Conservation (phyloP, 257 asterid species). For the Ilex asprella region DNA sequence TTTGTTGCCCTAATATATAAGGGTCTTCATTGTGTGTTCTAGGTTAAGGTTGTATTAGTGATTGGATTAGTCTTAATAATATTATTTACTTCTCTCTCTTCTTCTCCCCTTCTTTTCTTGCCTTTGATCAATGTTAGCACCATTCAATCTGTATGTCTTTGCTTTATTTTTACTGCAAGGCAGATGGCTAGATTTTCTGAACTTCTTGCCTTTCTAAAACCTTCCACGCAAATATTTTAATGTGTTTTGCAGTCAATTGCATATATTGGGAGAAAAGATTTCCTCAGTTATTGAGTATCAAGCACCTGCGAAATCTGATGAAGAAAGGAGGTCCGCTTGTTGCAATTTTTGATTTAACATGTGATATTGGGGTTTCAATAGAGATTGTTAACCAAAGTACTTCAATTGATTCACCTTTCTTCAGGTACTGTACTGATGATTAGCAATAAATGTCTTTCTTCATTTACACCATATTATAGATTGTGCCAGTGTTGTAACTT, state of each 20-base stretch:
- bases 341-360: constrained; percentile 82
- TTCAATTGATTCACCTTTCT: constrained; percentile 82
- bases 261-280: constrained; percentile 96
- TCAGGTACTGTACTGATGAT: constrained; percentile 43
- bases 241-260: constrained; percentile 59
- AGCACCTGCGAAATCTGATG: constrained; percentile 65
- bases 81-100: too few relatives aligned
- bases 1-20: too few relatives aligned
- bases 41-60: too few relatives aligned
- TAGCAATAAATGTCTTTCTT: neutral
- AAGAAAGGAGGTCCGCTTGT: constrained; percentile 66
- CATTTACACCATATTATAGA: too few relatives aligned
- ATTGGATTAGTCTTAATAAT: too few relatives aligned
- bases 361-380: constrained; percentile 86
- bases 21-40: too few relatives aligned
- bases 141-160: neutral
- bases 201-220: neutral
- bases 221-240: constrained; percentile 7
- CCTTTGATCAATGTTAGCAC: too few relatives aligned
- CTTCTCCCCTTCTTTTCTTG: too few relatives aligned
- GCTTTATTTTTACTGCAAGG: too few relatives aligned
- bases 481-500: too few relatives aligned
- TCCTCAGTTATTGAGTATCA: constrained; percentile 65
- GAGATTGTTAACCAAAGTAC: constrained; percentile 77
- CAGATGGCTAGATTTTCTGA: neutral